Base-by-base conservation (phyloP, 1,284 basidiomycete genomes). In the Neonothopanus nambi region DNA sequence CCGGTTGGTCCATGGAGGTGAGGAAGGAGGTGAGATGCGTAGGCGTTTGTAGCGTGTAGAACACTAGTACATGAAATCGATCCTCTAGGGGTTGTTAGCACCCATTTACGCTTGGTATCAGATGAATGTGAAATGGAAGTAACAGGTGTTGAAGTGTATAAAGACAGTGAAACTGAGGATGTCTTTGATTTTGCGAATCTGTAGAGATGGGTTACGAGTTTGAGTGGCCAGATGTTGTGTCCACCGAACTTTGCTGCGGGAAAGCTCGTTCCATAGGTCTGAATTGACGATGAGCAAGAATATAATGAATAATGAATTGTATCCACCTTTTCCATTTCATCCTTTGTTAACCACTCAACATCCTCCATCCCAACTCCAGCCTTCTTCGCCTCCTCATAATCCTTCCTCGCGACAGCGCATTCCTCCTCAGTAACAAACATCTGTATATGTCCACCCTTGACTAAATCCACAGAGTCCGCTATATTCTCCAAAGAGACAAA, bases 11-110 rank as follows among this genome's bases (percentile, higher is more conserved):
- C 83, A 2, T 74, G 62, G 18, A 88, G 62, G 51, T 82, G 77
- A 0, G 85, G 83, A 12, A 92, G 75, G 18, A 80, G 78, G 61
- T 89, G 78, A 0, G 82, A 80, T 1, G 84, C 81, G 54, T 93
- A 91, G 1, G 71, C 91, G 60, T 94, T 94, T 3, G 90, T 93
- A 0, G 90, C 89, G 62, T 94, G 90, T 1, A 94, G 67, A 37
- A 94, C 75, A 54, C 81, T 80, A 11, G 76, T 68, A 58, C 87
- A 85, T 2, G 66, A 35, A 28, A 90, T 64, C 0, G 64, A 44
- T 2, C 90, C 89, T 26, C 87, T 78, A 0, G 81, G 78, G 0
- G 89, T 91, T 3, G 66, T 61, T 1, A 88, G 60, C 1, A 63
- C 60, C 82, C 82, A 88, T 13, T 15, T 35, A 23, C 52, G 49